A percentile compares a stretch with the other conserved stretches of the same genome.
Conservation (phyloP, 345 rosid species). For the Fremontodendron californicum region DNA sequence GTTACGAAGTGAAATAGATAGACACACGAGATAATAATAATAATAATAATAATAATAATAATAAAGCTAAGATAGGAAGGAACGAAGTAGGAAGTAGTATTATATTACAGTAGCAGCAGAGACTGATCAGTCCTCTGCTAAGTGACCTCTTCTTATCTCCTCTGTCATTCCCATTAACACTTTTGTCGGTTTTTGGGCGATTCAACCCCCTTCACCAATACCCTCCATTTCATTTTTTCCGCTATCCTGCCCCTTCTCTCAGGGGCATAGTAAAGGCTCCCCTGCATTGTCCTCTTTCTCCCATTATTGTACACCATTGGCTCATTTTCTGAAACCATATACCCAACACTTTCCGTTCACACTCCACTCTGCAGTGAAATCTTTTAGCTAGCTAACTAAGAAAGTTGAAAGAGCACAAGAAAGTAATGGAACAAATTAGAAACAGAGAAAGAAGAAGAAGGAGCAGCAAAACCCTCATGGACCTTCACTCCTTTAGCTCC, state of each 20-base stretch:
- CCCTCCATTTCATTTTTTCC: background rate
- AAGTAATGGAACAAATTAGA: conserved; percentile 7
- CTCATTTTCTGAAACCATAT: background rate
- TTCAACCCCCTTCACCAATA: background rate
- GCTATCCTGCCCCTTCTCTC: background rate
- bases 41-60: background rate
- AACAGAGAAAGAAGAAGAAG: background rate
- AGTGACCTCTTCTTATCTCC: background rate
- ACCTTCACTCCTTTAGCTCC: conserved; percentile 13
- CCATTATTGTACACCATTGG: background rate
- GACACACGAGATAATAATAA: too few species aligned
- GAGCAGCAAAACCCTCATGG: conserved; percentile 22
- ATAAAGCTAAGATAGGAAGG: background rate
- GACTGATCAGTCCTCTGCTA: background rate
- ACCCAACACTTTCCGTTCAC: background rate
- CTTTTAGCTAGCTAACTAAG: background rate
- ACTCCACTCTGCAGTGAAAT: background rate
- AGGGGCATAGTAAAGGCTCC: background rate
- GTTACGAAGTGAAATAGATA: background rate
- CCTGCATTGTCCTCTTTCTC: conserved; percentile 8
- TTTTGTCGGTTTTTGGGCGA: background rate
- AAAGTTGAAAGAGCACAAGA: background rate
- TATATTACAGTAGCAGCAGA: background rate
- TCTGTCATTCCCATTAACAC: background rate
- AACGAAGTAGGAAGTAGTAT: background rate